Percentiles rank a stretch among this genome's conserved stretches.
These are phyloP conservation scores for Nitzschia sp. DNA, from an alignment of 108 stramenopile genomes.

Conservation along the genomic window DNA sequence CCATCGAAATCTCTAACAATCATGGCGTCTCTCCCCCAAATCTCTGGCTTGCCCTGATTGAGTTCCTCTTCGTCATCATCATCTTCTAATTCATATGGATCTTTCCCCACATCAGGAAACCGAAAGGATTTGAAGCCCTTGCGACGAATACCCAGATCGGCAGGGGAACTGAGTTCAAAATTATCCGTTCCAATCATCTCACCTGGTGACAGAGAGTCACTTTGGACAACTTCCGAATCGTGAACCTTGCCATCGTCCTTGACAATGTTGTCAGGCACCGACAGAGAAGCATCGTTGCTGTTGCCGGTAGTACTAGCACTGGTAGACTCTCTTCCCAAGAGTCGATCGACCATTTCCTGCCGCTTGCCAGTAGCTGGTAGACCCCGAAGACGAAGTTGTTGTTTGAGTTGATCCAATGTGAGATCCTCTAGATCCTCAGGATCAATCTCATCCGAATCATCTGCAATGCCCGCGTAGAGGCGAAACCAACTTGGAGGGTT, in stretches of 20 bases:
- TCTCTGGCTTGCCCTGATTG: constrained; percentile 59
- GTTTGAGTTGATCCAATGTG: constrained; percentile 70
- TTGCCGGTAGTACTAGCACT: not conserved
- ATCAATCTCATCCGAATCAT: constrained; percentile 12
- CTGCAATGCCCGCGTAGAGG: not conserved
- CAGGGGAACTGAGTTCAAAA: not conserved
- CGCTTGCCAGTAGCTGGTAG: constrained; percentile 69
- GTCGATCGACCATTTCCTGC: constrained; percentile 60
- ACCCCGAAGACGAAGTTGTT: constrained; percentile 75
- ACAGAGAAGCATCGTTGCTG: not conserved
- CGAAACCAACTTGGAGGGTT: no score
- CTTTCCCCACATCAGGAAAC: not conserved
- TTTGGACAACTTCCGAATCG: not conserved
- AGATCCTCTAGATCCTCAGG: constrained; percentile 44
- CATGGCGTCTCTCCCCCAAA: constrained; percentile 77
- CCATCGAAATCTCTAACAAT: constrained; percentile 86
- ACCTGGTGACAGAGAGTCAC: not conserved
- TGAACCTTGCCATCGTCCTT: not conserved
- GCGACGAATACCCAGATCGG: constrained; percentile 1
- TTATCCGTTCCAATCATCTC: not conserved
- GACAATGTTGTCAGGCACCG: not conserved
- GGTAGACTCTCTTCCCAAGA: constrained; percentile 28
- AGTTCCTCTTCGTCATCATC: constrained; percentile 27
- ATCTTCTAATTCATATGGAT: not conserved
- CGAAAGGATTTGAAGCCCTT: not conserved